A percentile compares a stretch with the other conserved stretches of the same genome.
These are phyloP conservation scores for Cytospora chrysosperma DNA, from an alignment of 2,329 filamentous ascomycete genomes.

Conservation along the genomic window DNA sequence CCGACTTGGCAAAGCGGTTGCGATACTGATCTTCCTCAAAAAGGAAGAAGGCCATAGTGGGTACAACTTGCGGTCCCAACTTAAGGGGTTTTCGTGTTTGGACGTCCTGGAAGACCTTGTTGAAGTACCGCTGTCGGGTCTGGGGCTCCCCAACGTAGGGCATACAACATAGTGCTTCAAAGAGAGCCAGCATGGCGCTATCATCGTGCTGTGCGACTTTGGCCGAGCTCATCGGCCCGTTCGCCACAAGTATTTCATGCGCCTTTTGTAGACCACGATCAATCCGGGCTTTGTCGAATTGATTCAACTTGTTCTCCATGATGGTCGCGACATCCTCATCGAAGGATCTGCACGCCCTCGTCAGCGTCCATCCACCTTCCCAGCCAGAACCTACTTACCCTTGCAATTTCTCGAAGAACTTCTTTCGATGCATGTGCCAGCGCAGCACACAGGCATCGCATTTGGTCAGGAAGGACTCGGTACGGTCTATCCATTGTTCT, in stretches of 20 bases:
- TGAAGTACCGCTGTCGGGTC: constrained; percentile 59
- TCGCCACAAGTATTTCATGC: constrained; percentile 46
- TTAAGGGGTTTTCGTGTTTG: constrained; percentile 78
- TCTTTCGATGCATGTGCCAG: constrained; percentile 69
- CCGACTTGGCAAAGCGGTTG: constrained; percentile 64
- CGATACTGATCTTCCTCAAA: constrained; percentile 69
- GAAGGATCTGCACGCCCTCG: constrained; percentile 32
- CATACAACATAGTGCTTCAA: constrained; percentile 84
- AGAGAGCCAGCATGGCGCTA: constrained; percentile 73
- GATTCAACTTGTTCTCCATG: constrained; percentile 41
- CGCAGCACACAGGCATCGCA: constrained; percentile 72
- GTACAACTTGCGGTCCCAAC: constrained; percentile 68
- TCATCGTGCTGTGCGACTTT: constrained; percentile 49
- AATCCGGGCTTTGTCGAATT: constrained; percentile 38
- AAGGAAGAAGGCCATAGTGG: constrained; percentile 81
- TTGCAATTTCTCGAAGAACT: constrained; percentile 60
- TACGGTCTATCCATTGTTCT: constrained; percentile 55
- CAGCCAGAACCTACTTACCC: constrained; percentile 44
- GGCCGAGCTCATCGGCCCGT: constrained; percentile 46
- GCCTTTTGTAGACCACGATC: constrained; percentile 46
- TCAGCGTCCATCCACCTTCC: not conserved
- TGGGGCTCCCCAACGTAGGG: constrained; percentile 64
- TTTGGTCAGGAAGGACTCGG: constrained; percentile 58
- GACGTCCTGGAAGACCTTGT: constrained; percentile 78
- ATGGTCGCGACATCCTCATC: constrained; percentile 39